These are phyloP conservation scores for Bonia amplexicaulis DNA, from an alignment of 176 grass and related monocot genomes.

Conservation along the genomic window DNA sequence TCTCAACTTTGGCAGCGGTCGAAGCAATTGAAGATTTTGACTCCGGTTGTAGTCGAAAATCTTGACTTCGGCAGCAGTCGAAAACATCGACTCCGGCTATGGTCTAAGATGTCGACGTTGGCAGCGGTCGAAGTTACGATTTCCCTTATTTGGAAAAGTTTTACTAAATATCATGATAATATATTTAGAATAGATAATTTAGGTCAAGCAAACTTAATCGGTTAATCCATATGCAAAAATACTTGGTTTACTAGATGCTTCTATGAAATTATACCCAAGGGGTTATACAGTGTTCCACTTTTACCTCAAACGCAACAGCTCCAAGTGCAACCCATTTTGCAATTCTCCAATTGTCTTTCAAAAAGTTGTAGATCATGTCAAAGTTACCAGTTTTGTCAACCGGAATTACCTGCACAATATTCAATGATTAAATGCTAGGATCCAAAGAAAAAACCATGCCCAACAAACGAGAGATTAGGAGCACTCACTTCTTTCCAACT, in stretches of 20 bases:
- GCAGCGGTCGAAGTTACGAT: too few relatives aligned
- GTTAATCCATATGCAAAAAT: background rate
- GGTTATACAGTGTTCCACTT: background rate
- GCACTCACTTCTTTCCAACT: conserved; percentile 64
- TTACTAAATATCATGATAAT: background rate
- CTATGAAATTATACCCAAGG: conserved; percentile 4
- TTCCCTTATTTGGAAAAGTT: background rate
- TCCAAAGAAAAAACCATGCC: background rate
- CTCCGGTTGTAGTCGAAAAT: too few relatives aligned
- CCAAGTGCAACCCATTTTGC: conserved; percentile 78
- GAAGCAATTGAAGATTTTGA: too few relatives aligned
- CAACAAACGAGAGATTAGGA: background rate
- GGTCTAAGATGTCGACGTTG: too few relatives aligned
- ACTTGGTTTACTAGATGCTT: background rate
- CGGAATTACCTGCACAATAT: conserved; percentile 55
- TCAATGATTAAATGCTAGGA: conserved; percentile 3
- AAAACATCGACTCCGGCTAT: too few relatives aligned
- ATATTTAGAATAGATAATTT: background rate
- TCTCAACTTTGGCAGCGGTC: too few relatives aligned
- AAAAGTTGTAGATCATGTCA: conserved; percentile 71
- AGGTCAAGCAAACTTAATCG: background rate
- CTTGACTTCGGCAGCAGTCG: too few relatives aligned
- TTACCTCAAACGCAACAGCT: conserved; percentile 82
- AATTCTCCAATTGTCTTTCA: conserved; percentile 77
- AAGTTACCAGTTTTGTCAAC: conserved; percentile 80